phyloP scores from a whole-genome alignment of 2,329 filamentous ascomycete species.

The Penicillium fuscoglaucum region DNA sequence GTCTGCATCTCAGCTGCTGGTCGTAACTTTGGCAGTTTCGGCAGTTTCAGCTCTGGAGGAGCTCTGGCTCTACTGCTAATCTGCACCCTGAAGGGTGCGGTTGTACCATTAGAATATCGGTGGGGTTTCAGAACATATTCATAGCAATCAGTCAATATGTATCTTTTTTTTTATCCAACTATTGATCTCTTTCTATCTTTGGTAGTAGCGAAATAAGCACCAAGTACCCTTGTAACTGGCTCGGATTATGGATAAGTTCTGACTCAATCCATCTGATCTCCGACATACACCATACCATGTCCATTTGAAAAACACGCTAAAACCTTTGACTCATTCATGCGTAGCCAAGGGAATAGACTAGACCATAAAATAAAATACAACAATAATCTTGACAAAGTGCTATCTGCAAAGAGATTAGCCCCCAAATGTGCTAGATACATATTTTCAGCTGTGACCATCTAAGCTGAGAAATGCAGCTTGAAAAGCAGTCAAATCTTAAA shows the following conservation, averaged over 20 bases:
- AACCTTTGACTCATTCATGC: neutral
- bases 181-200: neutral
- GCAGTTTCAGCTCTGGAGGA: neutral
- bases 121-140: constrained; percentile 21
- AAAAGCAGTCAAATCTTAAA: neutral
- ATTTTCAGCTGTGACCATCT: neutral
- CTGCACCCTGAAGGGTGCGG: constrained; percentile 9
- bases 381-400: no score
- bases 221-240: neutral
- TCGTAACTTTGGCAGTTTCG: constrained; percentile 20
- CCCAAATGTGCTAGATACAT: neutral
- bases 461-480: neutral
- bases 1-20: constrained; percentile 14
- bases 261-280: neutral
- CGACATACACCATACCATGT: neutral
- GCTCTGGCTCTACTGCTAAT: constrained; percentile 9
- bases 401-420: neutral
- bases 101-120: constrained; percentile 20
- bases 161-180: neutral
- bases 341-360: neutral
- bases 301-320: neutral
- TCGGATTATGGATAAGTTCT: neutral
- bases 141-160: constrained; percentile 19
- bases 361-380: neutral
- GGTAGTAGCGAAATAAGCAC: neutral